phyloP scores from a whole-genome alignment of 441 rosid species.

The Adansonia madagascariensis region DNA sequence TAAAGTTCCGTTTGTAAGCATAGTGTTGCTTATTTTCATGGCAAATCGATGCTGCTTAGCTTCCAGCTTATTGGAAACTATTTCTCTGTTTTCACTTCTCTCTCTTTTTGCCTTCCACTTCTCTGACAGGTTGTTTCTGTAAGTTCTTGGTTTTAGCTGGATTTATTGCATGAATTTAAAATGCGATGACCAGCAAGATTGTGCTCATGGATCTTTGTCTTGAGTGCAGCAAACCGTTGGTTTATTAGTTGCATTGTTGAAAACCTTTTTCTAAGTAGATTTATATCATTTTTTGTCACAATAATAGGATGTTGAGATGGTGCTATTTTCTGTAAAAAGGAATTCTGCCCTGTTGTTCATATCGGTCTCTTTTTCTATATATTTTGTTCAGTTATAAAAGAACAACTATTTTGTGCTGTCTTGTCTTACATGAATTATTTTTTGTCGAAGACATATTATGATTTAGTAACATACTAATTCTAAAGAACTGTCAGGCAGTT shows the following conservation, averaged over 20 bases:
- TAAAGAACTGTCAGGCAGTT: constrained; percentile 16
- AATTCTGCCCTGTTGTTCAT: neutral
- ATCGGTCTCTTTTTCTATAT: neutral
- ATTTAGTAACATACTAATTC: neutral
- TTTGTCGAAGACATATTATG: neutral
- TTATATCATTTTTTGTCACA: neutral
- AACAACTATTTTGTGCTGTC: neutral
- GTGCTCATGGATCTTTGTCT: neutral
- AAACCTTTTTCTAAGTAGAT: neutral
- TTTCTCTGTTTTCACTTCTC: neutral
- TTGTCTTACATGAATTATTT: constrained; percentile 7
- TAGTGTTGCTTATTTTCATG: neutral
- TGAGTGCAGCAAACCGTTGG: constrained; percentile 1
- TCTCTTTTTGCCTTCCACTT: neutral
- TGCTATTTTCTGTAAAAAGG: neutral
- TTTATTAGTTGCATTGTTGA: constrained; percentile 17
- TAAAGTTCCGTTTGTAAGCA: constrained; percentile 15
- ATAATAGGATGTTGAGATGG: neutral
- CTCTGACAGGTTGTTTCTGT: neutral
- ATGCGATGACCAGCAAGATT: neutral
- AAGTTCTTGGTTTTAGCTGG: constrained; percentile 8
- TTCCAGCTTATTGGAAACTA: constrained; percentile 12
- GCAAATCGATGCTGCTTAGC: neutral
- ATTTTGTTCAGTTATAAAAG: neutral
- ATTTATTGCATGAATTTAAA: constrained; percentile 17